Evolutionary conservation across 179 eudicot species (phyloP).

Genomic region (Beta lomatogona): DNA sequence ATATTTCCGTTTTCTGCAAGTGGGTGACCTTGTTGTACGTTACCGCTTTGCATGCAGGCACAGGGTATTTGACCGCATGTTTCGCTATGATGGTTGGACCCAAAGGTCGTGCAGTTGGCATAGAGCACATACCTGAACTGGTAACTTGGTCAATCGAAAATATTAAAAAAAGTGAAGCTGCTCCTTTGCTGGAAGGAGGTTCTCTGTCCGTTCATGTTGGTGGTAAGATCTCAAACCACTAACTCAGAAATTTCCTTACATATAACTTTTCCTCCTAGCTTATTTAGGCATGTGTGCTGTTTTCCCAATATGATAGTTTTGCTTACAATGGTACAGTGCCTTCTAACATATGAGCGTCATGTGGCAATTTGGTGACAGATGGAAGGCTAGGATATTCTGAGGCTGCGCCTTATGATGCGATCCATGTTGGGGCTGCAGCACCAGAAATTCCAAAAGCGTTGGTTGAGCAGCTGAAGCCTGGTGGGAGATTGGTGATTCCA

Average conservation of each 20-base stretch:
- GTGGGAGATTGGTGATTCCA: slow-evolving; percentile 94
- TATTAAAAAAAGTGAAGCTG: slow-evolving; percentile 76
- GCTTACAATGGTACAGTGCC: neutral
- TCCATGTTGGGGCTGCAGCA: slow-evolving; percentile 98
- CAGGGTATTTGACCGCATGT: slow-evolving; percentile 97
- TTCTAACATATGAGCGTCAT: neutral
- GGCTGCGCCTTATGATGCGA: slow-evolving; percentile 83
- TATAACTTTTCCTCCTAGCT: neutral
- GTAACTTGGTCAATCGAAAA: slow-evolving; percentile 64
- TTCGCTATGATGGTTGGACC: slow-evolving; percentile 92
- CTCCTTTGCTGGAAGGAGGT: slow-evolving; percentile 68
- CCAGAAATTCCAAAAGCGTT: slow-evolving; percentile 80
- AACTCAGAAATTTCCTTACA: no score
- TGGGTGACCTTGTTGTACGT: neutral
- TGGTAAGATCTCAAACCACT: slow-evolving; percentile 47
- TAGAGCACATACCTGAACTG: slow-evolving; percentile 93
- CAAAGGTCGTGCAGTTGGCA: slow-evolving; percentile 86
- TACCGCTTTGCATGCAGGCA: slow-evolving; percentile 52
- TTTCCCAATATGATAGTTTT: neutral
- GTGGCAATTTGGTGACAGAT: slow-evolving; percentile 46
- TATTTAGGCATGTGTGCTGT: neutral
- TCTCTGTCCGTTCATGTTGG: slow-evolving; percentile 77
- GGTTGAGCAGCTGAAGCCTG: slow-evolving; percentile 92
- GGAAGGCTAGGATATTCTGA: slow-evolving; percentile 94
- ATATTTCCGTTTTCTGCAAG: neutral